Evolutionary conservation across 2,329 filamentous ascomycete species (phyloP).

Genomic region (Aspergillus brasiliensis): DNA sequence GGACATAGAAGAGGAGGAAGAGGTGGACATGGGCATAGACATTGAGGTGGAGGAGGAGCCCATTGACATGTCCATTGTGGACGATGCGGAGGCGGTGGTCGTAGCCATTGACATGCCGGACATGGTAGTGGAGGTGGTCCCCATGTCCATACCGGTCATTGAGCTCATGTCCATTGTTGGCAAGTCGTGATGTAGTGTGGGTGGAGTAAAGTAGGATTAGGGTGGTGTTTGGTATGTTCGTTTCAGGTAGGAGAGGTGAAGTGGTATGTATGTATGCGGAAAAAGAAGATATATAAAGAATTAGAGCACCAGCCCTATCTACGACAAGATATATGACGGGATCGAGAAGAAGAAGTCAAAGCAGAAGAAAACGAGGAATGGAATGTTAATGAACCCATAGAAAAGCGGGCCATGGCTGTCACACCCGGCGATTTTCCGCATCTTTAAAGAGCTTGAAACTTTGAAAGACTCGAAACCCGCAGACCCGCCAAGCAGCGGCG

Average conservation of each 20-base stretch:
- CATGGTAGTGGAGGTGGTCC: slow-evolving; percentile 13
- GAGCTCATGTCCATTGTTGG: slow-evolving; percentile 20
- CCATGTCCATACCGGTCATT: slow-evolving; percentile 21
- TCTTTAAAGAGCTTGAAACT: neutral
- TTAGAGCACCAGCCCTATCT: neutral
- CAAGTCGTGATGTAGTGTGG: no score
- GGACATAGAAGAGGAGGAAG: slow-evolving; percentile 14
- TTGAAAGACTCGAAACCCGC: slow-evolving; percentile 1
- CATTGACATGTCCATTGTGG: slow-evolving; percentile 38
- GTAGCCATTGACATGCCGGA: slow-evolving; percentile 2
- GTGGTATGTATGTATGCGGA: no score
- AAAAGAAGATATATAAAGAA: neutral
- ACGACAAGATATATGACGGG: neutral
- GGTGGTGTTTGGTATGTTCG: neutral
- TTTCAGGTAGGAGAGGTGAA: neutral
- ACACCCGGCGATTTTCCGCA: neutral
- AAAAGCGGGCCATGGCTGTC: neutral
- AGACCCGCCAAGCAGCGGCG: slow-evolving; percentile 4
- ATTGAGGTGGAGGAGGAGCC: slow-evolving; percentile 11
- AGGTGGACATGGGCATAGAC: neutral
- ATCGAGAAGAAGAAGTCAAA: neutral
- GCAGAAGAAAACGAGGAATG: neutral
- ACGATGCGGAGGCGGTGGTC: slow-evolving; percentile 10
- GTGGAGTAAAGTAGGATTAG: no score
- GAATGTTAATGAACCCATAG: neutral